Percentiles rank a stretch among this genome's conserved stretches.
phyloP scores from a whole-genome alignment of 2,329 filamentous ascomycete genomes.

The Amesomyces nigricolor region DNA sequence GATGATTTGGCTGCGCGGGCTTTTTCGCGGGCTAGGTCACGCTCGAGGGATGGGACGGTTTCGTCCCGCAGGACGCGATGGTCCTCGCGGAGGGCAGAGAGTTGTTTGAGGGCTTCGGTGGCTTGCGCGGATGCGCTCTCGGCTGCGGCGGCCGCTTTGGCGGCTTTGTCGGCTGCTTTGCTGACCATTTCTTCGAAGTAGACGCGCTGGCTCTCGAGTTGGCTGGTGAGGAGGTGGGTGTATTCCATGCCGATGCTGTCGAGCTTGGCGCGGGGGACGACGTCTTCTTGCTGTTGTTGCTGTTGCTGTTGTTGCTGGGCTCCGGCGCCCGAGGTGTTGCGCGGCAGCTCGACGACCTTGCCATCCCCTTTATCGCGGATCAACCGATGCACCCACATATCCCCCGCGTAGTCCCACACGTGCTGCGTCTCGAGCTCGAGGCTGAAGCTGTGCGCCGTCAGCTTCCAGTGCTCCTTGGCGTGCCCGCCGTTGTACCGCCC shows the following conservation, averaged over 20 bases:
- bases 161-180: conserved; percentile 84
- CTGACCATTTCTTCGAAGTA: conserved; percentile 93
- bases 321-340: conserved; percentile 20
- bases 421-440: conserved; percentile 91
- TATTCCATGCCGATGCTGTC: conserved; percentile 88
- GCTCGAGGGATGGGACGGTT: conserved; percentile 64
- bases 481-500: conserved; percentile 92
- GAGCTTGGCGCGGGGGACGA: conserved; percentile 63
- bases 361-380: conserved; percentile 91
- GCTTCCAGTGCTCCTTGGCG: conserved; percentile 88
- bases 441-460: conserved; percentile 82
- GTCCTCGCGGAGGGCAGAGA: conserved; percentile 48
- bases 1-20: conserved; percentile 66
- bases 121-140: conserved; percentile 53
- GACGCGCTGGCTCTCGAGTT: conserved; percentile 84
- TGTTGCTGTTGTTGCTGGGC: no score
- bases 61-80: conserved; percentile 48
- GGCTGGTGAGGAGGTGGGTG: conserved; percentile 84
- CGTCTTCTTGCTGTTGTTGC: conserved; percentile 47
- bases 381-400: conserved; percentile 91
- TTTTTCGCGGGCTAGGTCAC: conserved; percentile 63
- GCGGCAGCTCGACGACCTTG: conserved; percentile 84
- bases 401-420: conserved; percentile 96
- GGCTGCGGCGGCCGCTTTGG: conserved; percentile 62
- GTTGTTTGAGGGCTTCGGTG: conserved; percentile 43